A percentile compares a stretch with the other conserved stretches of the same genome.
These are phyloP conservation scores for Thamnidium elegans DNA, from an alignment of 192 early-diverging fungal genomes.

Conservation along the genomic window DNA sequence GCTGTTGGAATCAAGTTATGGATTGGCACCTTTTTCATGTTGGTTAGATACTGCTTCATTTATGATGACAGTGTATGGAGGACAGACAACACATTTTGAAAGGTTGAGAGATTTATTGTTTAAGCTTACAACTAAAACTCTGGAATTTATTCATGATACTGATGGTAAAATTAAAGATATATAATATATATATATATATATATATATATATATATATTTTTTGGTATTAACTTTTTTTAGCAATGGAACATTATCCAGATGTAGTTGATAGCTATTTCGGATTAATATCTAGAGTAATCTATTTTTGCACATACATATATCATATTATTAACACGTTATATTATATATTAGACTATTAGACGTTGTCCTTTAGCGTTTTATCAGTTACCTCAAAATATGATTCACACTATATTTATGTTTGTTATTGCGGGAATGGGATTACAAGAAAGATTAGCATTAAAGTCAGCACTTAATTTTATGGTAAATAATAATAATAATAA, in stretches of 20 bases:
- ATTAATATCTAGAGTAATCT: conserved; percentile 45
- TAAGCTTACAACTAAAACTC: conserved; percentile 31
- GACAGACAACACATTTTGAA: conserved; percentile 30
- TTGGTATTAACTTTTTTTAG: conserved; percentile 23
- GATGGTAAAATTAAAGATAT: conserved; percentile 43
- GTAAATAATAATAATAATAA: conserved; percentile 25
- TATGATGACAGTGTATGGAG: conserved; percentile 51
- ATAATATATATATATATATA: neutral
- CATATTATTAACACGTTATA: neutral
- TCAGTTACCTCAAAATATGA: conserved; percentile 41
- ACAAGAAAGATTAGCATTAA: conserved; percentile 54
- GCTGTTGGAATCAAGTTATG: conserved; percentile 42
- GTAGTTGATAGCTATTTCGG: conserved; percentile 48
- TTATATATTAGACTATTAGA: conserved; percentile 35
- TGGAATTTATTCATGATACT: conserved; percentile 40
- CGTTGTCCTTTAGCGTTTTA: conserved; percentile 54
- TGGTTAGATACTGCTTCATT: conserved; percentile 50
- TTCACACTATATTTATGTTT: conserved; percentile 43
- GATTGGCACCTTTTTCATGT: conserved; percentile 31
- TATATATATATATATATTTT: neutral
- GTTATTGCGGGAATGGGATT: conserved; percentile 47
- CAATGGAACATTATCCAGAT: conserved; percentile 54
- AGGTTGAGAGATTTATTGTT: conserved; percentile 32
- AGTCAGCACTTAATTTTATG: conserved; percentile 49
- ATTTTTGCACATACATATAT: neutral